Evolutionary conservation across 441 rosid genomes (phyloP), one percentile per base, ranked within the genome.

Genomic region (Macaranga tanarius): DNA sequence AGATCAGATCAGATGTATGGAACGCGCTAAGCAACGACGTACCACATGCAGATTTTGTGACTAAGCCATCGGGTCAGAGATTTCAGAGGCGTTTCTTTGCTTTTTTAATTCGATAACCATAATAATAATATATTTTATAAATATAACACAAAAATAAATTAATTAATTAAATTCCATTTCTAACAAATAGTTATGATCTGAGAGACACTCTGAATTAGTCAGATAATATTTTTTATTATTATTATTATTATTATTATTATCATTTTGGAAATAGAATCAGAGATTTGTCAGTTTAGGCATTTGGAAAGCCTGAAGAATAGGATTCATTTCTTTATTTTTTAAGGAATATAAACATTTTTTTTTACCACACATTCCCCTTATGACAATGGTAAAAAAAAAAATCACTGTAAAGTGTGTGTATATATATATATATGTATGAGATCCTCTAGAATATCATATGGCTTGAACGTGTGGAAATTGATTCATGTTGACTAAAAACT

Each of bases 11-110:
- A 11, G 22, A 52, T 19, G 67, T 48, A 31, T 48, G 74, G 77
- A 68, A 75, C 44, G 78, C 54, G 73, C 75, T 68, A 81, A 75
- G 82, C 70, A 76, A 80, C 85, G 84, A 87, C 89, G 92, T 86
- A 87, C 82, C 82, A 77, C 97, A 89, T 91, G 95, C 93, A 88
- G 86, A 86, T 87, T 87, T 83, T 87, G 90, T 89, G 95, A 88
- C 90, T 82, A 80, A 86, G 85, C 89, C 72, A 86, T 85, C 80
- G 85, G 95, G 92, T 89, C 93, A 90, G 93, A 92, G 89, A 79
- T 76, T 79, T 74, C 88, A 75, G 79, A 79, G 84, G 82, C 81
- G 86, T 81, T 83, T 80, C 81, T 84, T 84, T 82, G 38, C 6
- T 34, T 34, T 34, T 34, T 34, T 34, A 34, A 34, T 34, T 34